These are phyloP conservation scores for Candida anutae DNA, from an alignment of 1,139 yeast species.

Conservation along the genomic window DNA sequence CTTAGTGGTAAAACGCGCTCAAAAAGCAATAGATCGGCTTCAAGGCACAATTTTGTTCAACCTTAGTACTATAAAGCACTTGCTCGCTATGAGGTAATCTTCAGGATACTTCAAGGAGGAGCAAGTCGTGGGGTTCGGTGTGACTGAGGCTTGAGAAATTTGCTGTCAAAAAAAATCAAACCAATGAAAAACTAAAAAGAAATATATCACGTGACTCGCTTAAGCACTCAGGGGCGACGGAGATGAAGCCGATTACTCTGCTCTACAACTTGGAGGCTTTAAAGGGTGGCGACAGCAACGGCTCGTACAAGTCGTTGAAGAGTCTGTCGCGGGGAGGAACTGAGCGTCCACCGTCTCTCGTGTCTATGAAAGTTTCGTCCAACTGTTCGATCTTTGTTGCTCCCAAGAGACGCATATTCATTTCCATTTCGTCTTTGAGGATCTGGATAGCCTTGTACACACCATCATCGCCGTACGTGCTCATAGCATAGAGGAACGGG, in stretches of 20 bases:
- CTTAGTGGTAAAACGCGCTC: no score
- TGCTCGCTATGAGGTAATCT: no score
- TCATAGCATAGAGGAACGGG: constrained; percentile 65
- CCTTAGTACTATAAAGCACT: no score
- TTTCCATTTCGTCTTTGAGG: constrained; percentile 70
- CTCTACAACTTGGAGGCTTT: constrained; percentile 7
- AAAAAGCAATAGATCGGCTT: no score
- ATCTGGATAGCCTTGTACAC: constrained; percentile 71
- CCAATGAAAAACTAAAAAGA: no score
- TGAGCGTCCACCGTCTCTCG: constrained; percentile 11
- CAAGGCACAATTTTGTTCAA: no score
- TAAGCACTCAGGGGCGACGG: no score
- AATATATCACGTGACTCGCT: no score
- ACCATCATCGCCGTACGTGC: constrained; percentile 71
- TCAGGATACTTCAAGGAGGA: no score
- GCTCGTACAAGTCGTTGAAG: constrained; percentile 31
- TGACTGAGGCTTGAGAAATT: no score
- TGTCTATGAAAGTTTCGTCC: constrained; percentile 36
- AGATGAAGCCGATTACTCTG: not conserved
- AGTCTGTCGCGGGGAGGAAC: constrained; percentile 29
- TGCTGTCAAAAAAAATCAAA: no score
- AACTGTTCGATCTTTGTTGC: constrained; percentile 60
- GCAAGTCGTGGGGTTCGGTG: no score
- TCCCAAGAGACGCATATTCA: constrained; percentile 87
- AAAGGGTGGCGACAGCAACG: constrained; percentile 27